Percentiles rank a stretch among this genome's conserved stretches.
Evolutionary conservation across 2,329 filamentous ascomycete species (phyloP).

Genomic region (Cordyceps militaris): DNA sequence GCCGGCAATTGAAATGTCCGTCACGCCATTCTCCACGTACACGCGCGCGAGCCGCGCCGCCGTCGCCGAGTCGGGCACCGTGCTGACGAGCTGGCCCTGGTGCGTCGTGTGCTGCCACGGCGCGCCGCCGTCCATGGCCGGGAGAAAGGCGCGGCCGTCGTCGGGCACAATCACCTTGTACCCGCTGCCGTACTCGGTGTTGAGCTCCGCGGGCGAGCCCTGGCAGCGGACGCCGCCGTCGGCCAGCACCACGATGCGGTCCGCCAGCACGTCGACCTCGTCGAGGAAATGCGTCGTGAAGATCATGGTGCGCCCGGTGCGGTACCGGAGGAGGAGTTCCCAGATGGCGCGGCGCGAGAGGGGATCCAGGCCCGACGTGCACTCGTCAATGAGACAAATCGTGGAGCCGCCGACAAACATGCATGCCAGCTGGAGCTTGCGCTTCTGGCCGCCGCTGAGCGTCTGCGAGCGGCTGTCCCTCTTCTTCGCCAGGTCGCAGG

Average conservation of each 20-base stretch:
- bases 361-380: conserved; percentile 60
- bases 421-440: conserved; percentile 38
- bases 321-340: conserved; percentile 60
- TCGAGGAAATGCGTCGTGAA: conserved; percentile 68
- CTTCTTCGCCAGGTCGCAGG: conserved; percentile 56
- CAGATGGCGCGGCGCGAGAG: conserved; percentile 60
- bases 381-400: conserved; percentile 64
- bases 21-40: conserved; percentile 44
- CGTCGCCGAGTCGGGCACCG: conserved; percentile 32
- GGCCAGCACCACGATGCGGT: conserved; percentile 60
- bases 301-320: conserved; percentile 55
- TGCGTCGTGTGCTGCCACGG: neutral
- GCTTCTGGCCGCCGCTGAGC: conserved; percentile 25
- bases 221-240: conserved; percentile 55
- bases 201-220: conserved; percentile 58
- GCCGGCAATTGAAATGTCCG: conserved; percentile 23
- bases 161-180: conserved; percentile 47
- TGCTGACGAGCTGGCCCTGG: conserved; percentile 48
- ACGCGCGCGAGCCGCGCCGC: conserved; percentile 25
- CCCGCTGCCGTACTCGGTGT: conserved; percentile 54
- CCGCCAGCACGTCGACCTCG: conserved; percentile 61
- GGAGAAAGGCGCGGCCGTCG: neutral
- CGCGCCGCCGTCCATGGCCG: neutral
- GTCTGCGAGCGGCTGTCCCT: conserved; percentile 45
- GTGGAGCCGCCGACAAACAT: conserved; percentile 64